A percentile compares a stretch with the other conserved stretches of the same genome.
Conservation (phyloP, 768 basidiomycete species). For the Dacryopinax spathularia region DNA sequence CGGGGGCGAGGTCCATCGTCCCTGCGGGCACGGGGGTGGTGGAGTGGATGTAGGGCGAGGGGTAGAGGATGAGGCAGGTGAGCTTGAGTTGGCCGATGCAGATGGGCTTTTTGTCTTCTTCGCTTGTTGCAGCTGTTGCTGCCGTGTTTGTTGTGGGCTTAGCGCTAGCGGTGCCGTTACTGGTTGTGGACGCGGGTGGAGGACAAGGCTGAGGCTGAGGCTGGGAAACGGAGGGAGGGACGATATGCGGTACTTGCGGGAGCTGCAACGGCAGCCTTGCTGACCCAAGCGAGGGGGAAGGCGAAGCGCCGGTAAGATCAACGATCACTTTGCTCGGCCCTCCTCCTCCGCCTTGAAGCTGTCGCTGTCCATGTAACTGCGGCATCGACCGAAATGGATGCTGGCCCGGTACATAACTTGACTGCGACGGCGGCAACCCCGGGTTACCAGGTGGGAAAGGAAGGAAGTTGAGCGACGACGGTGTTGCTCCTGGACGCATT, state of each 20-base stretch:
- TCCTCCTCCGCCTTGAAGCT: neutral
- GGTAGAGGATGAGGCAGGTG: slow-evolving; percentile 76
- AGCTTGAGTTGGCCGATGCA: slow-evolving; percentile 78
- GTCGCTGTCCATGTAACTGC: slow-evolving; percentile 21
- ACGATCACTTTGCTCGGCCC: slow-evolving; percentile 3
- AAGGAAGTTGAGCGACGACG: neutral
- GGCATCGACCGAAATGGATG: neutral
- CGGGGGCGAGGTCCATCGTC: neutral
- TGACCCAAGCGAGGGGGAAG: neutral
- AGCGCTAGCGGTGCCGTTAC: neutral
- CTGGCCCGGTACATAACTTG: neutral
- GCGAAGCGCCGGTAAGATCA: neutral
- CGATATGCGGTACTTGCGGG: neutral
- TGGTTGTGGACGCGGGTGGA: neutral
- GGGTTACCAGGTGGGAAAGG: neutral
- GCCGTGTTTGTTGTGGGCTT: neutral
- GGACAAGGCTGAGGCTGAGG: neutral
- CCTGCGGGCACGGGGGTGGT: slow-evolving; percentile 23
- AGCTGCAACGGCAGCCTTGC: neutral
- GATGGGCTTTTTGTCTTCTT: slow-evolving; percentile 21
- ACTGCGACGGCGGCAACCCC: neutral
- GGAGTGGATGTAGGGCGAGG: slow-evolving; percentile 47
- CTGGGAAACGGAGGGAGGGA: neutral
- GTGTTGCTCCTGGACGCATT: neutral
- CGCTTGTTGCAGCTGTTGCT: neutral